phyloP scores from a whole-genome alignment of 2,329 filamentous ascomycete genomes.

The Fusarium mundagurra region DNA sequence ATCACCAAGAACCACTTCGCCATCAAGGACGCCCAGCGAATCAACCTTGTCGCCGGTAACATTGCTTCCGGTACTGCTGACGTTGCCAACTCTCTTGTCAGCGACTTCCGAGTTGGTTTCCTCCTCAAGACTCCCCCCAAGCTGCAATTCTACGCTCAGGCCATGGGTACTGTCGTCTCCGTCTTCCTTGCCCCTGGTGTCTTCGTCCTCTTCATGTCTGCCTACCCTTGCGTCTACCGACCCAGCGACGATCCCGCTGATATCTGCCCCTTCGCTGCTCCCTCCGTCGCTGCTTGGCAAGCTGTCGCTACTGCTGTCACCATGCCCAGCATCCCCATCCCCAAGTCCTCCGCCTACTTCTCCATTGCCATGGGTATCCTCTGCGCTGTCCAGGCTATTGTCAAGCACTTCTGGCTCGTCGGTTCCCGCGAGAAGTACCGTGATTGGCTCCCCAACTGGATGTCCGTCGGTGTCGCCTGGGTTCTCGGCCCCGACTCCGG shows the following conservation, averaged over 20 bases:
- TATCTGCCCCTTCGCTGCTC: conserved; percentile 67
- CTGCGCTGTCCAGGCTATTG: conserved; percentile 60
- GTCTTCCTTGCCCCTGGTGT: conserved; percentile 73
- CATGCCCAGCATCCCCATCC: conserved; percentile 64
- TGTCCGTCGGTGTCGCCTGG: conserved; percentile 69
- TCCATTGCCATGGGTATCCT: conserved; percentile 63
- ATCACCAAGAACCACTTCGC: conserved; percentile 66
- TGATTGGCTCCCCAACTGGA: conserved; percentile 70
- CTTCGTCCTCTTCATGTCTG: conserved; percentile 73
- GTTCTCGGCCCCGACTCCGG: conserved; percentile 63
- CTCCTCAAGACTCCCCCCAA: conserved; percentile 71
- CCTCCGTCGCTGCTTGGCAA: conserved; percentile 72
- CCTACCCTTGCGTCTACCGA: conserved; percentile 74
- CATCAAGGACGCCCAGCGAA: conserved; percentile 63
- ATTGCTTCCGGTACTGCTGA: conserved; percentile 66
- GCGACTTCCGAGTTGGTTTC: conserved; percentile 75
- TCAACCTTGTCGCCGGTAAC: conserved; percentile 72
- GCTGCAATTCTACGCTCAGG: conserved; percentile 74
- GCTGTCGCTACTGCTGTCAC: conserved; percentile 72
- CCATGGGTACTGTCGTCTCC: conserved; percentile 69
- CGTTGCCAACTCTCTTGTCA: conserved; percentile 63
- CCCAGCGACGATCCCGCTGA: conserved; percentile 49
- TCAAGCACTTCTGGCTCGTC: conserved; percentile 64
- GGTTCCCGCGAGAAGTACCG: conserved; percentile 64
- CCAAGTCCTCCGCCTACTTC: conserved; percentile 64